Evolutionary conservation across 2,329 filamentous ascomycete genomes (phyloP).

Genomic region (Orbilia brochopaga): DNA sequence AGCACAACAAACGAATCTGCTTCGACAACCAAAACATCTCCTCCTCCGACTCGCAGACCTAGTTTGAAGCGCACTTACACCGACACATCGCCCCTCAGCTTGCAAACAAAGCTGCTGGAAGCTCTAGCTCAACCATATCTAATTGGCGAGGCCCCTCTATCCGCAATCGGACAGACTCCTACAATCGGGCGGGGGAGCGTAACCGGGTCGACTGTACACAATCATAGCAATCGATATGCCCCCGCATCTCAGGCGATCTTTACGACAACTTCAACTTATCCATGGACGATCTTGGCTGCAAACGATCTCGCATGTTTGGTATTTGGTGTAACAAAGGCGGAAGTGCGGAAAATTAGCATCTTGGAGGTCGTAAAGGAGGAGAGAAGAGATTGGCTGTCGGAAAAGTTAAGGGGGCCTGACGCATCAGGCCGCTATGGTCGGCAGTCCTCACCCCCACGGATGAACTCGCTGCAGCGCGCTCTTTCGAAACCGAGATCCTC

Average conservation of each 20-base stretch:
- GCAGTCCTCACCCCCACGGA: constrained; percentile 31
- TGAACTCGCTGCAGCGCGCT: constrained; percentile 40
- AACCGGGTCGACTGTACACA: constrained; percentile 70
- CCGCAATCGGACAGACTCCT: constrained; percentile 47
- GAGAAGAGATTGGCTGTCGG: constrained; percentile 84
- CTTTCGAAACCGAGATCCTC: constrained; percentile 35
- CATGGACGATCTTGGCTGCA: constrained; percentile 94
- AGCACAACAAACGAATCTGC: constrained; percentile 66
- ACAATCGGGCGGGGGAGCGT: constrained; percentile 37
- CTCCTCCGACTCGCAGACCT: constrained; percentile 67
- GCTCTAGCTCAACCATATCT: constrained; percentile 82
- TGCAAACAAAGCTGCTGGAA: constrained; percentile 85
- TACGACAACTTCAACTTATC: constrained; percentile 85
- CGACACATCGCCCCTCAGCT: constrained; percentile 73
- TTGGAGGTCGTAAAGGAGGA: constrained; percentile 92
- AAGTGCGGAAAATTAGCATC: constrained; percentile 93
- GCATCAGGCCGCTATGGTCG: constrained; percentile 56
- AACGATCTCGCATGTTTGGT: constrained; percentile 96
- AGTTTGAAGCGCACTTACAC: constrained; percentile 86
- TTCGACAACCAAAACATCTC: constrained; percentile 63
- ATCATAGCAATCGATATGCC: constrained; percentile 86
- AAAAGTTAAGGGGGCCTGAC: constrained; percentile 74
- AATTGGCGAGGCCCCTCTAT: constrained; percentile 56
- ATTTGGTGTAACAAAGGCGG: constrained; percentile 98
- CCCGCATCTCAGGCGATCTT: constrained; percentile 96